phyloP scores from a whole-genome alignment of 1,284 basidiomycete species.

The Takashimella koratensis region DNA sequence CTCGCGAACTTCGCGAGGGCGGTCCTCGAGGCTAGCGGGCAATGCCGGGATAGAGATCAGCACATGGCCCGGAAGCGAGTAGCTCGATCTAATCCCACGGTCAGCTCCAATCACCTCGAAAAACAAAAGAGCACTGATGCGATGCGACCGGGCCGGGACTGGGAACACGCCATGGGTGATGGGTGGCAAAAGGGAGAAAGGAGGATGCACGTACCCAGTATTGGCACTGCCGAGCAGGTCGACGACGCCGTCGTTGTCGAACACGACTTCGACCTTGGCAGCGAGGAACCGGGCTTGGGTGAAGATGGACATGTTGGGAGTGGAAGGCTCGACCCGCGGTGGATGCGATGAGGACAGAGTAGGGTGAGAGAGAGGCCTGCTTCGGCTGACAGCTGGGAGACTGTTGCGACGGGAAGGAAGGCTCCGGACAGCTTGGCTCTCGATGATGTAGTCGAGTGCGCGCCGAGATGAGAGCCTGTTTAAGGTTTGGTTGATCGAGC shows the following conservation, averaged over 20 bases:
- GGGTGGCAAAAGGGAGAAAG: neutral
- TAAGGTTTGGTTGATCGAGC: no score
- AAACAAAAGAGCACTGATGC: neutral
- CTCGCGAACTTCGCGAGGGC: constrained; percentile 22
- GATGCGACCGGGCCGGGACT: neutral
- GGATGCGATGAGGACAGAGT: neutral
- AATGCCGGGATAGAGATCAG: constrained; percentile 21
- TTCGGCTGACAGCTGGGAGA: neutral
- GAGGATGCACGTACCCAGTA: constrained; percentile 26
- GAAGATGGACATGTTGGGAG: constrained; percentile 10
- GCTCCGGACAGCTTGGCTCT: neutral
- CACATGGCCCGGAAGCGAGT: constrained; percentile 33
- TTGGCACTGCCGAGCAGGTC: constrained; percentile 31
- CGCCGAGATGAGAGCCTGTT: neutral
- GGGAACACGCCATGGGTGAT: neutral
- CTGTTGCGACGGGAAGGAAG: neutral
- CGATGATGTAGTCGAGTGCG: neutral
- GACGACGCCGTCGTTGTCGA: constrained; percentile 25
- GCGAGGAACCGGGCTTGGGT: constrained; percentile 11
- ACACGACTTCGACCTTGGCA: constrained; percentile 23
- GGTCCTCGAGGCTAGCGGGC: constrained; percentile 13
- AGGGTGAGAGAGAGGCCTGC: neutral
- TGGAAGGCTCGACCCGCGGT: neutral
- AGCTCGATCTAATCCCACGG: constrained; percentile 17
- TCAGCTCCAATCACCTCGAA: neutral